Base-by-base conservation (phyloP, 306 rosid genomes). In the Vigna unguiculata region DNA sequence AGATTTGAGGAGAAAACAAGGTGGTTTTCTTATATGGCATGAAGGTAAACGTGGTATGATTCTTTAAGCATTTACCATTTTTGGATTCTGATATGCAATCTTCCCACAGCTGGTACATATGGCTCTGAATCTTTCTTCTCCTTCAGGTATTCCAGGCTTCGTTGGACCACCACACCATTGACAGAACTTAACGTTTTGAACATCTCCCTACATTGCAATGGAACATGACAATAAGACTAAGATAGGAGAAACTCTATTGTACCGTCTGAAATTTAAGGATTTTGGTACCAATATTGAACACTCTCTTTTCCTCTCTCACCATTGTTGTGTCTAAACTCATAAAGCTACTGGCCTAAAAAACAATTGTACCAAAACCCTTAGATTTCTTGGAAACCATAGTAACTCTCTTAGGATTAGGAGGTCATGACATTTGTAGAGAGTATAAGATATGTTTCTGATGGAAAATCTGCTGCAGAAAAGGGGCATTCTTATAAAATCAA, bases 131-230 rank as follows among this genome's bases (percentile, higher is more conserved):
- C 85, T 90, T 83, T 91, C 95, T 83, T 93, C 97, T 48, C 95
- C 97, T 0, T 87, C 88, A 14, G 98, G 97, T 75, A 89, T 73
- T 45, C 83, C 95, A 67, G 89, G 91, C 84, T 89, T 91, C 32
- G 96, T 84, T 63, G 81, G 65, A 32, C 95, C 97, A 72, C 98
- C 96, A 65, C 98, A 93, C 88, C 87, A 88, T 71, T 89, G 96
- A 74, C 97, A 93, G 83, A 93, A 93, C 64, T 87, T 86, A 57
- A 88, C 72, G 54, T 83, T 88, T 30, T 78, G 85, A 75, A 80
- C 85, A 69, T 77, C 70, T 15, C 86, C 97, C 97, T 93, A 81
- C 83, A 84, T 62, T 47, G 73, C 6, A 25, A 78, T 2, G 4
- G 9, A 70, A 69, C 76, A 60, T 58, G 74, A 20, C 67, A 36